Evolutionary conservation across 2,329 filamentous ascomycete species (phyloP).

Genomic region (Xylaria digitata): DNA sequence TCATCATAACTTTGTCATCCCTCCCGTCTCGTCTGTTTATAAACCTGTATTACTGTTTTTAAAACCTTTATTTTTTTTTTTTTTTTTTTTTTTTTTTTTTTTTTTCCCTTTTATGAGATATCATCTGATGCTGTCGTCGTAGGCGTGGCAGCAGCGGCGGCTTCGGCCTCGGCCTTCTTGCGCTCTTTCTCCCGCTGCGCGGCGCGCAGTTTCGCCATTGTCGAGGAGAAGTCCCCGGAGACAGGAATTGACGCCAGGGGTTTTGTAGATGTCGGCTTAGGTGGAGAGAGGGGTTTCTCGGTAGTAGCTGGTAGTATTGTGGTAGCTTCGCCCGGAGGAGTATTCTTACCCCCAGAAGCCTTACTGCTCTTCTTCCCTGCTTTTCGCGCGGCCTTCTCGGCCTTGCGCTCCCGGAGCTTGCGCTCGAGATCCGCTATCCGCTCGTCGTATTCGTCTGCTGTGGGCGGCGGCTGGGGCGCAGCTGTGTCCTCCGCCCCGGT

Average conservation of each 20-base stretch:
- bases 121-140: slow-evolving; percentile 13
- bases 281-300: slow-evolving; percentile 8
- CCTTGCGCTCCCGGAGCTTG: slow-evolving; percentile 53
- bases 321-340: neutral
- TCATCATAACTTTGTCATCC: slow-evolving; percentile 16
- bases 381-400: slow-evolving; percentile 53
- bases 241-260: slow-evolving; percentile 48
- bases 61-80: neutral
- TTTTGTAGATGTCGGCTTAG: slow-evolving; percentile 8
- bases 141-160: slow-evolving; percentile 41
- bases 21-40: neutral
- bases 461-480: slow-evolving; percentile 49
- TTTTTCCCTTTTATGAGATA: neutral
- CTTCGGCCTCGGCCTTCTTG: slow-evolving; percentile 59
- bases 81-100: neutral
- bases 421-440: slow-evolving; percentile 59
- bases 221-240: slow-evolving; percentile 50
- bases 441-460: slow-evolving; percentile 51
- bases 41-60: neutral
- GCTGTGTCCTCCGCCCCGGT: slow-evolving; percentile 53
- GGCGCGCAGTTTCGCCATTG: slow-evolving; percentile 67
- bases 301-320: slow-evolving; percentile 20
- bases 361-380: slow-evolving; percentile 53
- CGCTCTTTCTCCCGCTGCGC: slow-evolving; percentile 68
- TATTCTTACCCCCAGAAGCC: slow-evolving; percentile 14